phyloP scores from a whole-genome alignment of 148 eudicot species.

The Chenopodium berlandieri region DNA sequence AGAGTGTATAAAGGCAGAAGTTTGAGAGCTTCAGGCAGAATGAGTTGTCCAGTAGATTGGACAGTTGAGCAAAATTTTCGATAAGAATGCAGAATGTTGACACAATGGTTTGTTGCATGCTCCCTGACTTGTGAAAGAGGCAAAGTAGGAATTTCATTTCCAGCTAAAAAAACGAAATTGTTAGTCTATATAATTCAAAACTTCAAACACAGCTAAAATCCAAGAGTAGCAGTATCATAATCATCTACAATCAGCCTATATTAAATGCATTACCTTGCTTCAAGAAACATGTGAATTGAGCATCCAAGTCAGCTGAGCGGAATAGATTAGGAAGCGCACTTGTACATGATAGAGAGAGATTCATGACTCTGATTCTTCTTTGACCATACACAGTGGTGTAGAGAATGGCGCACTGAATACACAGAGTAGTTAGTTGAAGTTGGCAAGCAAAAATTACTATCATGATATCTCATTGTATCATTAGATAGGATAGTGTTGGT shows the following conservation, averaged over 20 bases:
- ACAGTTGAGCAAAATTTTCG: constrained; percentile 92
- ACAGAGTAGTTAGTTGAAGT: constrained; percentile 8
- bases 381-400: constrained; percentile 97
- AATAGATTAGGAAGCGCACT: constrained; percentile 72
- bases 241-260: not conserved
- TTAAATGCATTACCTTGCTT: constrained; percentile 65
- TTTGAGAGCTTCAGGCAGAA: constrained; percentile 93
- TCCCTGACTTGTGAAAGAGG: constrained; percentile 78
- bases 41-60: constrained; percentile 81
- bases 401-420: constrained; percentile 81
- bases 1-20: constrained; percentile 83
- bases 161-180: constrained; percentile 42
- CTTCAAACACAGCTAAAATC: not conserved
- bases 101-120: constrained; percentile 66
- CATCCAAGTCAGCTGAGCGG: constrained; percentile 89
- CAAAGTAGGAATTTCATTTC: constrained; percentile 57
- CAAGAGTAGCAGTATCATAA: not conserved
- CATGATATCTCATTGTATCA: not conserved
- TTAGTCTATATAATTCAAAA: not conserved
- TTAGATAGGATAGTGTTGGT: not conserved
- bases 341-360: constrained; percentile 89
- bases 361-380: constrained; percentile 91
- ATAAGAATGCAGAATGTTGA: constrained; percentile 74
- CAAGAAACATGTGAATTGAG: constrained; percentile 86
- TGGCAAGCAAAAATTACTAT: not conserved